Percentiles rank a stretch among this genome's conserved stretches.
These are phyloP conservation scores for Skeletonema menzelii DNA, from an alignment of 108 stramenopile genomes.

Conservation along the genomic window DNA sequence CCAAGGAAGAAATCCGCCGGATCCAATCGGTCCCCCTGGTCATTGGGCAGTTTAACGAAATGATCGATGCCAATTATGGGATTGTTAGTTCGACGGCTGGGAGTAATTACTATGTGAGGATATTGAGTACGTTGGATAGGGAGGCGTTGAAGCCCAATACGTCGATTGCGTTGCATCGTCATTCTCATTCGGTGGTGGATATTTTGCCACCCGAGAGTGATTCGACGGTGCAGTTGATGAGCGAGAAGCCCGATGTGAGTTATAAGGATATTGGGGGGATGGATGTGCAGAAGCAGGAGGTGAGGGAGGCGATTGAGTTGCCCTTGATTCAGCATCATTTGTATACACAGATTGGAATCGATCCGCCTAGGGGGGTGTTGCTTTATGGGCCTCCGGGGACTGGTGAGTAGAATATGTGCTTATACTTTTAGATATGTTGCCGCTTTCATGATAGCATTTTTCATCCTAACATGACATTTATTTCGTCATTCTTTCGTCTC, in stretches of 20 bases:
- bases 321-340: slow-evolving; percentile 97
- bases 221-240: slow-evolving; percentile 98
- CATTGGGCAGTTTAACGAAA: slow-evolving; percentile 99
- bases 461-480: background rate
- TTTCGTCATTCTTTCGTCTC: slow-evolving; percentile 45
- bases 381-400: slow-evolving; percentile 87
- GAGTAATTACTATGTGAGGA: slow-evolving; percentile 97
- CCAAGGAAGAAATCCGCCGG: slow-evolving; percentile 97
- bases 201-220: slow-evolving; percentile 98
- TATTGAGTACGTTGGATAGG: slow-evolving; percentile 95
- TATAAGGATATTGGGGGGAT: slow-evolving; percentile 99
- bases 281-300: slow-evolving; percentile 99
- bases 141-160: slow-evolving; percentile 98
- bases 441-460: no score
- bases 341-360: slow-evolving; percentile 99
- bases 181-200: slow-evolving; percentile 98
- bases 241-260: slow-evolving; percentile 97
- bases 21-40: slow-evolving; percentile 98
- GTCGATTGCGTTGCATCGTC: slow-evolving; percentile 96
- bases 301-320: slow-evolving; percentile 98
- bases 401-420: slow-evolving; percentile 27
- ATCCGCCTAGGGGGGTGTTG: slow-evolving; percentile 98
- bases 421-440: background rate
- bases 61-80: slow-evolving; percentile 99
- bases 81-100: slow-evolving; percentile 96